Evolutionary conservation across 768 basidiomycete genomes (phyloP), one percentile per base, ranked within the genome.

Genomic region (Trametes maxima): DNA sequence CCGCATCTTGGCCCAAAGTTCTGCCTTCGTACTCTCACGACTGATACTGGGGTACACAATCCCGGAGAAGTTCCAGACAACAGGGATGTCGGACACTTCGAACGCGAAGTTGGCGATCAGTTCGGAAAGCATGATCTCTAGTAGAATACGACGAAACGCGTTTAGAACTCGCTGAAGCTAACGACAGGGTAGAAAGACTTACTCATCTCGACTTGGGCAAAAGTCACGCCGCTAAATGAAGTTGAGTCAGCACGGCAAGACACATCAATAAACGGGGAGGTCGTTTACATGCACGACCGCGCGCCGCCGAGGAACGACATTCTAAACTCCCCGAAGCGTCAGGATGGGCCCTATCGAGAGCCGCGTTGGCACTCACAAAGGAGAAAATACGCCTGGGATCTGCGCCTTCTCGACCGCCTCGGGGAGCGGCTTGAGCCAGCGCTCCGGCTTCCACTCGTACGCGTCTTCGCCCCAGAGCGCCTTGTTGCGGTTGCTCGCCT

Each of bases 401-500:
- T 40, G 48, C 5, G 67, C 68, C 7, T 64, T 51, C 35, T 52
- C 49, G 11, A 72, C 55, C 0, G 65, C 28, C 3, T 58, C 49
- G 0, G 70, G 70, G 0, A 70, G 58, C 11, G 66, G 64, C 25
- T 44, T 22, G 10, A 89, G 73, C 89, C 89, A 90, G 5, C 89
- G 76, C 55, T 85, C 84, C 0, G 88, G 89, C 42, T 80, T 76
- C 70, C 85, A 91, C 48, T 79, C 78, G 22, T 79, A 77, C 3
- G 85, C 80, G 58, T 85, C 80, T 0, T 76, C 67, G 1, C 89
- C 89, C 89, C 89, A 90, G 35, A 87, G 69, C 0, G 70, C 71
- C 54, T 76, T 76, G n/a, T 82, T 80, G 6, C 75, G 69, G 69
- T 89, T 87, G 50, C 85, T 75, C 19, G 73, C 72, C 6, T 69